Base-by-base conservation (phyloP, 768 basidiomycete genomes). In the Plicaturopsis crispa region DNA sequence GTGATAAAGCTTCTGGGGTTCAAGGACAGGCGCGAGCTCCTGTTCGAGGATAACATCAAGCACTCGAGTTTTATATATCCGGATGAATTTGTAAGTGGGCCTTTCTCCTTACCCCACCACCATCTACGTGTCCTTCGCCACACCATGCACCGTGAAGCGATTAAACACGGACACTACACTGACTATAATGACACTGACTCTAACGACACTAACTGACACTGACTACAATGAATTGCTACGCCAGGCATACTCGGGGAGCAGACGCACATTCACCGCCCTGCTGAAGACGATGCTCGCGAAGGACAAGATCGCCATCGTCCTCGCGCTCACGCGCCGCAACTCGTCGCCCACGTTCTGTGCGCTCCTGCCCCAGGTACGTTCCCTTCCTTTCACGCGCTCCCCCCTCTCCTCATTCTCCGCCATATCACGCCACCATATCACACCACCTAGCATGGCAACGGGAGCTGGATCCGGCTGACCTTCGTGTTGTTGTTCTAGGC, bases 1-100 rank as follows among this genome's bases (percentile, higher is more conserved):
- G 90, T 81, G 8, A 75, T 99, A 53, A 91, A 84, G 56, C 77
- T 99, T 4, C 77, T 99, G 19, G 96, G 96, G 4, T 98, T 97
- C 67, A 91, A 92, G 54, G 69, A 82, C 38, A 71, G 70, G 10
- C 59, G 58, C 4, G 71, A 83, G 46, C 69, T 98, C 1, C 61
- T 62, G 2, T 85, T 93, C 47, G 85, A 92, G 54, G 89, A 97
- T 53, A 94, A 93, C 48, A 60, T 96, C 52, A 94, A 90, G 52
- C 92, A 97, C 59, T 82, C 92, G 0, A 60, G 77, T 33, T 98
- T 98, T 56, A 75, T 98, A 39, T 88, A 90, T 55, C 96, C 96
- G 0, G 82, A 93, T 50, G 96, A 99, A 56, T 63, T 75, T 61
- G 94, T 90, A 45, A 39, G 72, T 56, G 24, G 13, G 22, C 23